Conservation (phyloP, 1,284 basidiomycete species). For the Cryptococcus sp. region DNA sequence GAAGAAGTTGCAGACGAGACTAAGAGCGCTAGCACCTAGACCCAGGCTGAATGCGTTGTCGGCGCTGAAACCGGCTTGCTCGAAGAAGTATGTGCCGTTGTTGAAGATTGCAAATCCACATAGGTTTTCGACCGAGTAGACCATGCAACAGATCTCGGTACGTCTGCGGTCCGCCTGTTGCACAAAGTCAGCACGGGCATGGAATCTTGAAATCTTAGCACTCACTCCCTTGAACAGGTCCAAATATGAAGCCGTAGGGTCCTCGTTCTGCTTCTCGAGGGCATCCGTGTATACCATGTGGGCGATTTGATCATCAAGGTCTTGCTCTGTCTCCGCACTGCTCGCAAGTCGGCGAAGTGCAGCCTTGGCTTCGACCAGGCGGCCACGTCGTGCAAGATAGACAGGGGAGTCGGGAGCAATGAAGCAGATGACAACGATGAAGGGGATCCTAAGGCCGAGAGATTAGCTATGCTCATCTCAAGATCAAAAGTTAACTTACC, state of each 20-base stretch:
- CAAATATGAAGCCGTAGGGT: background rate
- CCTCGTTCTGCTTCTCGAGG: slow-evolving; percentile 6
- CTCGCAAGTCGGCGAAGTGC: slow-evolving; percentile 22
- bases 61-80: slow-evolving; percentile 50
- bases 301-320: background rate
- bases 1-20: slow-evolving; percentile 1
- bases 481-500: too few relatives aligned
- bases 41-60: slow-evolving; percentile 47
- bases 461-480: too few relatives aligned
- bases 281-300: slow-evolving; percentile 9
- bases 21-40: slow-evolving; percentile 37
- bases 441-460: slow-evolving; percentile 15
- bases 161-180: too few relatives aligned
- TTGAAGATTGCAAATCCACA: slow-evolving; percentile 38
- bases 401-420: slow-evolving; percentile 36
- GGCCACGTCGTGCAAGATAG: slow-evolving; percentile 33
- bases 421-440: slow-evolving; percentile 19
- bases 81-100: slow-evolving; percentile 45
- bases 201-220: too few relatives aligned
- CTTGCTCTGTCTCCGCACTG: slow-evolving; percentile 14
- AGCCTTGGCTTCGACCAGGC: slow-evolving; percentile 24
- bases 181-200: too few relatives aligned
- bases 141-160: background rate
- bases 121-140: slow-evolving; percentile 15
- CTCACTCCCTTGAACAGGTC: slow-evolving; percentile 23